Evolutionary conservation across 441 rosid species (phyloP).

Genomic region (Populus tomentosa): DNA sequence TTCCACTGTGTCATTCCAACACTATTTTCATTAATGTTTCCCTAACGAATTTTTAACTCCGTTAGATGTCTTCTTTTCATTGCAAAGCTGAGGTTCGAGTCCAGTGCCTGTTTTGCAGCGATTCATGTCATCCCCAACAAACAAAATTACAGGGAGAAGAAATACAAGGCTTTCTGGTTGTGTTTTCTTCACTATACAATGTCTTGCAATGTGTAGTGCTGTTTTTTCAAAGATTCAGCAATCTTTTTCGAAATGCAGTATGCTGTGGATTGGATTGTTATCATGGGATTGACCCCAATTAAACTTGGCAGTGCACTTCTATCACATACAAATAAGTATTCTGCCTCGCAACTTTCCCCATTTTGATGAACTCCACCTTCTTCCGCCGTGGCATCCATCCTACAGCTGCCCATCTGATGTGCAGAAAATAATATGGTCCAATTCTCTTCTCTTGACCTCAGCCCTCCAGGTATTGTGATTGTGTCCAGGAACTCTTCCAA

Average conservation of each 20-base stretch:
- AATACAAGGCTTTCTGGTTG: not conserved
- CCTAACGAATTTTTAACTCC: no score
- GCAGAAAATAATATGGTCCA: constrained; percentile 51
- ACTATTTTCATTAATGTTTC: no score
- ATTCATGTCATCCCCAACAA: no score
- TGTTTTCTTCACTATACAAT: no score
- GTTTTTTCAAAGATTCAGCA: constrained; percentile 19
- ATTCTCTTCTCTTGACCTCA: constrained; percentile 29
- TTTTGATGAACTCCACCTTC: constrained; percentile 65
- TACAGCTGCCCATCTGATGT: constrained; percentile 78
- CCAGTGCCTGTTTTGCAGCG: not conserved
- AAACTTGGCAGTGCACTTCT: constrained; percentile 66
- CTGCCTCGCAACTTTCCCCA: constrained; percentile 76
- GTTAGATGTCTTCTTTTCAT: not conserved
- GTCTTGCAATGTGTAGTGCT: not conserved
- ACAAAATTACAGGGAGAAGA: not conserved
- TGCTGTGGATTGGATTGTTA: constrained; percentile 69
- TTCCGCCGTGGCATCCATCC: constrained; percentile 49
- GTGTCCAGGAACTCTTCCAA: constrained; percentile 58
- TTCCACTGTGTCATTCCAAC: no score
- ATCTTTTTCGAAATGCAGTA: constrained; percentile 57
- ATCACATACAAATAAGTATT: constrained; percentile 59
- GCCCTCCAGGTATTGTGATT: constrained; percentile 40
- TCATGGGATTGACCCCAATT: constrained; percentile 78
- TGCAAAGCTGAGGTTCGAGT: not conserved